These are phyloP conservation scores for Hypoxylon sp. DNA, from an alignment of 2,329 filamentous ascomycete genomes.

Conservation along the genomic window DNA sequence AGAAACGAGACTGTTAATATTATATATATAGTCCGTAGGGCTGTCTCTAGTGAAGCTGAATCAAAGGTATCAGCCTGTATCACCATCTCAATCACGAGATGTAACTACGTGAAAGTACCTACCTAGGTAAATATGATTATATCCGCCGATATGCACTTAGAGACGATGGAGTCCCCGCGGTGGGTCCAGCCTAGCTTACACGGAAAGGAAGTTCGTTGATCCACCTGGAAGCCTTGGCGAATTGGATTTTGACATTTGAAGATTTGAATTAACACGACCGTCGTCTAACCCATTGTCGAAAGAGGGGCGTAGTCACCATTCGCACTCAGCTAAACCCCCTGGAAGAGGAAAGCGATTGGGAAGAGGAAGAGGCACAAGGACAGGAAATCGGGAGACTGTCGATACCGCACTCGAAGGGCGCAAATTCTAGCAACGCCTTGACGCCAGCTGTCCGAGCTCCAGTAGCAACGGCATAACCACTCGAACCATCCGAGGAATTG, in stretches of 20 bases:
- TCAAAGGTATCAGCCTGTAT: too few species aligned
- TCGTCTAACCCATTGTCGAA: not conserved
- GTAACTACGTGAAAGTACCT: not conserved
- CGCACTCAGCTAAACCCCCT: too few species aligned
- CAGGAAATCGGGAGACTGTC: not conserved
- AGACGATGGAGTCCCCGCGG: too few species aligned
- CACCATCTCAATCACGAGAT: conserved; percentile 52
- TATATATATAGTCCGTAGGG: too few species aligned
- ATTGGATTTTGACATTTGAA: conserved; percentile 3
- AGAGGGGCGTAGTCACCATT: not conserved
- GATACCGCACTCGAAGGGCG: not conserved
- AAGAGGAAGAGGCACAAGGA: not conserved
- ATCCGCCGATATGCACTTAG: not conserved
- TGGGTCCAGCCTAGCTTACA: not conserved
- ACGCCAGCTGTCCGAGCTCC: not conserved
- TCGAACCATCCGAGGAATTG: not conserved
- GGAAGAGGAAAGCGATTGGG: too few species aligned
- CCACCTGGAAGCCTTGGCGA: conserved; percentile 18
- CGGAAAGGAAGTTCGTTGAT: conserved; percentile 33
- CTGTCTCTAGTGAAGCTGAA: too few species aligned
- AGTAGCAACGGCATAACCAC: not conserved
- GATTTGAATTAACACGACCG: not conserved
- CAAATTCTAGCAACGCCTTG: not conserved
- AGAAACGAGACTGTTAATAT: too few species aligned
- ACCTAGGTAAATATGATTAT: not conserved